Evolutionary conservation across 169 alveolate species (phyloP), one percentile per base, ranked within the genome.

Genomic region (Theileria orientalis): DNA sequence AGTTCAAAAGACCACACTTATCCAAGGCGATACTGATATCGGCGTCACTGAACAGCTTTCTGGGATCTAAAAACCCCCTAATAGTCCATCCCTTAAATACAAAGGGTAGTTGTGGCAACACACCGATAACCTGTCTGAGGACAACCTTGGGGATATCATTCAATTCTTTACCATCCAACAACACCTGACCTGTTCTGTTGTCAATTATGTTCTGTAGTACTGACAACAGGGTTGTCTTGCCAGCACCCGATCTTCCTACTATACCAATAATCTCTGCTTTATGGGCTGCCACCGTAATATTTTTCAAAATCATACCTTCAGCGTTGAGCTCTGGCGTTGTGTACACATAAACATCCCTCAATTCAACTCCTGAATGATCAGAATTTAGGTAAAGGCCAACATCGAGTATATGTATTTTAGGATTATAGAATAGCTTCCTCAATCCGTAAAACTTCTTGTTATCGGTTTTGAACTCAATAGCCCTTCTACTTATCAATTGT

Each of bases 71-170:
- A 59, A 79, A 79, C 2, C 83, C 51, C 29, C 87, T 69, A 0
- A 79, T 62, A 13, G 87, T 79, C 87, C 87, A 79, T 0, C 87
- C 87, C 61, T 63, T 62, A 63, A 79, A 79, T 19, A 71, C 77
- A 44, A 79, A 79, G 0, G 87, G 78, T n/a, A n/a, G n/a, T n/a
- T n/a, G n/a, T n/a, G n/a, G n/a, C n/a, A n/a, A n/a, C n/a, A n/a
- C n/a, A n/a, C n/a, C n/a, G n/a, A n/a, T n/a, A n/a, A n/a, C n/a
- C n/a, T n/a, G n/a, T n/a, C n/a, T n/a, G n/a, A n/a, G n/a, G n/a
- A n/a, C n/a, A n/a, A n/a, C n/a, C n/a, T n/a, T n/a, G n/a, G n/a
- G n/a, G n/a, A n/a, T n/a, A n/a, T n/a, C n/a, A n/a, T n/a, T n/a
- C n/a, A n/a, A n/a, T n/a, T n/a, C n/a, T n/a, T n/a, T n/a, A n/a